Base-by-base conservation (phyloP, 2,329 filamentous ascomycete species). In the Diaporthe vexans region DNA sequence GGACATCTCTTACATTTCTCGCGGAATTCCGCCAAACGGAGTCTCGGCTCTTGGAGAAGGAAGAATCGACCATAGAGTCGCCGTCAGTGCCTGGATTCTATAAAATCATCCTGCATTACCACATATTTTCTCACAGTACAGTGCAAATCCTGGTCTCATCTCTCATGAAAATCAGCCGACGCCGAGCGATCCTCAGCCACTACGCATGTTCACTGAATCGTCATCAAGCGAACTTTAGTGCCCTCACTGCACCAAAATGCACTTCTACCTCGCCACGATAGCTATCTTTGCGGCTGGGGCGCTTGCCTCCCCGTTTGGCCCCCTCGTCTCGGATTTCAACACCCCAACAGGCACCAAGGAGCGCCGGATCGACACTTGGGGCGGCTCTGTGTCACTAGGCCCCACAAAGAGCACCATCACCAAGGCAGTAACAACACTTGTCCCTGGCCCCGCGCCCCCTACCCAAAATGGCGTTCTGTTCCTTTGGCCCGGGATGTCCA, bases 401-500 rank as follows among this genome's bases (percentile, higher is more conserved):
- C 73, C 70, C 7, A 59, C 70, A 6, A 74, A 73, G 61, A 73
- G 59, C 37, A 61, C 69, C 6, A 85, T 85, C 73, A 77, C 82
- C 76, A 80, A 82, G 43, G 81, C 84, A 8, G 81, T 83, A 11
- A 85, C 84, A 9, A 84, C 81, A 7, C 74, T 85, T 21, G 81
- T 84, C 33, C 84, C 84, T 1, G 84, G 84, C 26, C 73, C 78
- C 3, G 82, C 83, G 0, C 84, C 84, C 9, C 54, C 79, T 0
- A 81, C 80, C 0, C 84, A 85, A 57, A 81, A 80, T 33, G 84
- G 84, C 6, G 79, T 78, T 40, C 79, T 86, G 0, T 85, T 84
- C 77, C 80, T 86, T 40, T 86, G 83, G 84, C 85, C 84, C 8
- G 85, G 84, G 4, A 86, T 86, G 83, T 84, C 82, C 67, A 86